Percentiles rank a stretch among this genome's conserved stretches.
phyloP scores from a whole-genome alignment of 2,329 filamentous ascomycete genomes.

The Claviceps capensis region DNA sequence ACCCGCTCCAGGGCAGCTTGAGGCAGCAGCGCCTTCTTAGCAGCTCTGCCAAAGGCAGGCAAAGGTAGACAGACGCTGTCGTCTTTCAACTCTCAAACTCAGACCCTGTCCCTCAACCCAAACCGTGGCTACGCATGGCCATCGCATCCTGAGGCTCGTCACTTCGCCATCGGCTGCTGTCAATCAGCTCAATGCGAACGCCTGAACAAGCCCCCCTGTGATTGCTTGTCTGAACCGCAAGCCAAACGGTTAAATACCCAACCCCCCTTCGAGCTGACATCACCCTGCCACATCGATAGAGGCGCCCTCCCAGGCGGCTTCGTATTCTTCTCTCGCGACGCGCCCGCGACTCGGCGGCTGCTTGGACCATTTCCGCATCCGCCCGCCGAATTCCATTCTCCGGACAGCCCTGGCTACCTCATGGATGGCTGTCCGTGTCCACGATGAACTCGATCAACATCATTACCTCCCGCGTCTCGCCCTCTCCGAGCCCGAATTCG shows the following conservation, averaged over 20 bases:
- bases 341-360: neutral
- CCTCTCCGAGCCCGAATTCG: conserved; percentile 39
- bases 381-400: neutral
- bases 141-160: conserved; percentile 3
- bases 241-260: neutral
- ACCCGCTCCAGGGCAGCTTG: too few species aligned
- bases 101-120: conserved; percentile 3
- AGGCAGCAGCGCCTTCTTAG: too few species aligned
- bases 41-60: too few species aligned
- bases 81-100: conserved; percentile 3
- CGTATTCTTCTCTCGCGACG: neutral
- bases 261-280: neutral
- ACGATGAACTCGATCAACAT: conserved; percentile 97
- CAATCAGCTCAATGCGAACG: neutral
- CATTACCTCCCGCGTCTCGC: conserved; percentile 69
- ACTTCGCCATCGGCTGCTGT: neutral
- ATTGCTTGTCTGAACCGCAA: conserved; percentile 1
- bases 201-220: neutral
- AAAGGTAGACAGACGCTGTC: neutral
- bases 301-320: neutral
- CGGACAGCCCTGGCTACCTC: conserved; percentile 13
- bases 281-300: neutral
- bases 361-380: neutral
- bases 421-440: conserved; percentile 41
- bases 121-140: conserved; percentile 1